Base-by-base conservation (phyloP, 352 stramenopile species). In the Globisporangium rhizosaccharum region DNA sequence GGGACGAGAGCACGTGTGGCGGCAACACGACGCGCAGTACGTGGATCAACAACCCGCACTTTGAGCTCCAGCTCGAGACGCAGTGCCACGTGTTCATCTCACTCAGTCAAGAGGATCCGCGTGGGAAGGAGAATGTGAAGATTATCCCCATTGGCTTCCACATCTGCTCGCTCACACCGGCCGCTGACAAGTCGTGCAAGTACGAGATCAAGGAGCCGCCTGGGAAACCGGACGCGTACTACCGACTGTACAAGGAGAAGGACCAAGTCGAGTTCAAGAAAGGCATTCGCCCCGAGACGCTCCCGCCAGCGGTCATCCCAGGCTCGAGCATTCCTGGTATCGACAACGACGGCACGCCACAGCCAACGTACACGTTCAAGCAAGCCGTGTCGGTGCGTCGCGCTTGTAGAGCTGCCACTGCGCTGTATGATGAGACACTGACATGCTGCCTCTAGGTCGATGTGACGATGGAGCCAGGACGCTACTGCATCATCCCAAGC, bases 31-130 rank as follows among this genome's bases (percentile, higher is more conserved):
- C 70, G 0, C 87, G 91, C 57, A 89, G 65, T n/a, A 96, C 88
- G 0, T 96, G 88, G 86, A 75, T 88, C 33, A 91, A 88, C 52
- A 97, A 97, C 26, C 88, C 88, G 0, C 87, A 79, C 37, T 94
- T 92, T 51, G 78, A 91, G 30, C 58, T 97, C 5, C 59, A 68
- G 23, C 50, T 97, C 1, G 67, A 87, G 41, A 71, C 88, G 33
- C 76, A 74, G 5, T 76, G 73, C 25, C 75, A 67, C 1, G 70
- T 94, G 17, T 92, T 92, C 57, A 77, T 84, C 18, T 93, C 81
- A 0, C 63, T 94, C 30, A 90, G 79, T 25, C 85, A 94, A 57
- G 81, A 94, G 66, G 85, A 94, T 41, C 83, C 79, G 23, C 77
- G 85, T 11, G 85, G 85, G 14, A 90, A 73, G 53, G 68, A 76